Percentiles rank a stretch among this genome's conserved stretches.
Conservation (phyloP, 2,329 filamentous ascomycete species). For the Celoporthe dispersa region DNA sequence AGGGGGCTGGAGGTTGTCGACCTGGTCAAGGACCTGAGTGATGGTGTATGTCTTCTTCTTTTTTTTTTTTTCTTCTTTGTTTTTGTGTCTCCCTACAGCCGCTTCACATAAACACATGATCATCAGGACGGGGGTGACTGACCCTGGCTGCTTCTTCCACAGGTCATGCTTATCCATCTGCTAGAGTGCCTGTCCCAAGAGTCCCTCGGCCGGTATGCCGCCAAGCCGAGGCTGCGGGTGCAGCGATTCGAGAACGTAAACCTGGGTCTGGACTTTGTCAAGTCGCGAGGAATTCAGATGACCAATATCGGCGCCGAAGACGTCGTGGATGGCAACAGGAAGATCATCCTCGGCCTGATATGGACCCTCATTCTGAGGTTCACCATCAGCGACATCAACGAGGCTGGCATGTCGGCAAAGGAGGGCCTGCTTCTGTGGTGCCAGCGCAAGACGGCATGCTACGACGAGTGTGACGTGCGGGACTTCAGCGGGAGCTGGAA, state of each 20-base stretch:
- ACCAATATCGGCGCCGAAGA: constrained; percentile 98
- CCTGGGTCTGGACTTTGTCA: constrained; percentile 91
- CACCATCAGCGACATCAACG: constrained; percentile 98
- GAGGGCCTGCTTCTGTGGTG: constrained; percentile 96
- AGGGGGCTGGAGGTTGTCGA: constrained; percentile 82
- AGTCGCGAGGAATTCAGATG: constrained; percentile 82
- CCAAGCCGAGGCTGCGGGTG: constrained; percentile 93
- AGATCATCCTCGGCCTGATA: constrained; percentile 95
- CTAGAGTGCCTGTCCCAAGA: constrained; percentile 95
- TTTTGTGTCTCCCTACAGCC: not conserved
- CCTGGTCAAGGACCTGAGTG: constrained; percentile 85
- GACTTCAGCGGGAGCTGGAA: constrained; percentile 98
- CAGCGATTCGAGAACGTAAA: constrained; percentile 99
- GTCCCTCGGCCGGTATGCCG: constrained; percentile 94
- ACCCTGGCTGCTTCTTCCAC: constrained; percentile 8
- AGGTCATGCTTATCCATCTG: constrained; percentile 95
- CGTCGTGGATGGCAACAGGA: constrained; percentile 95
- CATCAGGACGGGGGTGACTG: too few relatives aligned
- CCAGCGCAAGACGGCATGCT: constrained; percentile 97
- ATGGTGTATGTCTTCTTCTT: constrained; percentile 71
- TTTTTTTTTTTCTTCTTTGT: too few relatives aligned
- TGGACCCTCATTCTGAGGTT: constrained; percentile 98
- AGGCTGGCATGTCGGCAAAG: constrained; percentile 96
- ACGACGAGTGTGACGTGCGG: constrained; percentile 92
- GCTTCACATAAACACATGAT: not conserved